Percentiles rank a stretch among this genome's conserved stretches.
Conservation (phyloP, 1,284 basidiomycete species). For the Exobasidium rhododendri region DNA sequence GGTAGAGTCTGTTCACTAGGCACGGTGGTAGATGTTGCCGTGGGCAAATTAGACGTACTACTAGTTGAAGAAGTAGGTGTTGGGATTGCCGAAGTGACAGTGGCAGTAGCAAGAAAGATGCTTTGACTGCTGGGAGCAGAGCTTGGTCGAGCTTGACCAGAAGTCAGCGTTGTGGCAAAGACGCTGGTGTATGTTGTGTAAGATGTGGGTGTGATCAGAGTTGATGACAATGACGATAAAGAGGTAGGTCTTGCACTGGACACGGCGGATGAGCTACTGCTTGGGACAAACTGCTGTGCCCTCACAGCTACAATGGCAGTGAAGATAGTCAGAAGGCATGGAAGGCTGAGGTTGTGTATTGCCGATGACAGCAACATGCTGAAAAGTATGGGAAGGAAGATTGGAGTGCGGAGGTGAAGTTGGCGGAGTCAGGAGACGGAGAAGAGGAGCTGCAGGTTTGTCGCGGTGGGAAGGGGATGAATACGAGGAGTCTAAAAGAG, state of each 20-base stretch:
- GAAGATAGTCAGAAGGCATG: background rate
- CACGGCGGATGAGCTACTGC: background rate
- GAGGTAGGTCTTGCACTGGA: background rate
- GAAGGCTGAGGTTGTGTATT: no score
- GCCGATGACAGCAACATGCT: no score
- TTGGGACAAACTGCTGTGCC: background rate
- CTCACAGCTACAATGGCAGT: background rate
- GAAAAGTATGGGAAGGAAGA: no score
- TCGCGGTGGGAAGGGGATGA: no score
- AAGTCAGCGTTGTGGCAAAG: background rate
- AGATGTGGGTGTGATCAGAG: background rate
- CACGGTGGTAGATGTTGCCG: slow-evolving; percentile 11
- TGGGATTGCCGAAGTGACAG: slow-evolving; percentile 11
- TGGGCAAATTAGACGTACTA: background rate
- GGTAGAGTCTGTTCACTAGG: slow-evolving; percentile 19
- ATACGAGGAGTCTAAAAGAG: no score
- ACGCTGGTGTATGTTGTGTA: slow-evolving; percentile 5
- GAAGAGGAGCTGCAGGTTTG: no score
- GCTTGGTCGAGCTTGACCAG: slow-evolving; percentile 1
- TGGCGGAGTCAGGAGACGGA: no score
- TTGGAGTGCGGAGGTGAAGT: no score
- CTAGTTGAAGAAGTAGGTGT: background rate
- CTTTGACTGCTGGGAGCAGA: background rate
- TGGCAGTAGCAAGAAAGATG: background rate
- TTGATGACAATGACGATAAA: background rate